Conservation (phyloP, 768 basidiomycete genomes). For the Rhodotorula babjevae region DNA sequence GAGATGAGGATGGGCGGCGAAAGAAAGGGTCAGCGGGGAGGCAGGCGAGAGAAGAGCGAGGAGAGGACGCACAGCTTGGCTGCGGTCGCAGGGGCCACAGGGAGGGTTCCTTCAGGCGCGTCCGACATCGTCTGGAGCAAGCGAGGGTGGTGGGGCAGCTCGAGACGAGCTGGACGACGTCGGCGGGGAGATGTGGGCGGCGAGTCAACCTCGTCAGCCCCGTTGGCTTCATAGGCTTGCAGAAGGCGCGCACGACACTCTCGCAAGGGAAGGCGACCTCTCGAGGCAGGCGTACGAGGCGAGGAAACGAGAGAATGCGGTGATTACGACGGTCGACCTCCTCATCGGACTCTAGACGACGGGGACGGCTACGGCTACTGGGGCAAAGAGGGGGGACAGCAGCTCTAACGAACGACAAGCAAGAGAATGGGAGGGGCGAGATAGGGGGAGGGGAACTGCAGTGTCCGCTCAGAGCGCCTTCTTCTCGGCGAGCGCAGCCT, state of each 20-base stretch:
- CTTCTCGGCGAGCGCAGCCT: not conserved
- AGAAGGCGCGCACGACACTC: too few species aligned
- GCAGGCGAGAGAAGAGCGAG: not conserved
- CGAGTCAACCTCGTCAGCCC: too few species aligned
- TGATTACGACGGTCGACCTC: not conserved
- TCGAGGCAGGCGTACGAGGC: too few species aligned
- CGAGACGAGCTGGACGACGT: not conserved
- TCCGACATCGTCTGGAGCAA: conserved; percentile 10
- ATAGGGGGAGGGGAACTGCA: not conserved
- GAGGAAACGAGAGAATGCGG: not conserved
- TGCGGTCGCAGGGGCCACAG: conserved; percentile 3
- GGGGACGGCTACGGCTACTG: too few species aligned
- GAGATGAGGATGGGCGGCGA: not conserved
- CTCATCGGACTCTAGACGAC: not conserved
- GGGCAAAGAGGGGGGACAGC: not conserved
- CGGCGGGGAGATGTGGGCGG: not conserved
- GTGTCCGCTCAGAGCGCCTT: not conserved
- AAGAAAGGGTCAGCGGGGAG: not conserved
- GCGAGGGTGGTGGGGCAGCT: not conserved
- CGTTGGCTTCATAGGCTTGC: too few species aligned
- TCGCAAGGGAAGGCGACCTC: too few species aligned
- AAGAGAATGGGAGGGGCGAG: not conserved
- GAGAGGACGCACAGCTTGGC: conserved; percentile 17
- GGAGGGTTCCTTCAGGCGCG: conserved; percentile 19
- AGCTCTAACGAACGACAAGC: not conserved